These are phyloP conservation scores for Debaryomyces maramus DNA, from an alignment of 805 yeast genomes.

Conservation along the genomic window DNA sequence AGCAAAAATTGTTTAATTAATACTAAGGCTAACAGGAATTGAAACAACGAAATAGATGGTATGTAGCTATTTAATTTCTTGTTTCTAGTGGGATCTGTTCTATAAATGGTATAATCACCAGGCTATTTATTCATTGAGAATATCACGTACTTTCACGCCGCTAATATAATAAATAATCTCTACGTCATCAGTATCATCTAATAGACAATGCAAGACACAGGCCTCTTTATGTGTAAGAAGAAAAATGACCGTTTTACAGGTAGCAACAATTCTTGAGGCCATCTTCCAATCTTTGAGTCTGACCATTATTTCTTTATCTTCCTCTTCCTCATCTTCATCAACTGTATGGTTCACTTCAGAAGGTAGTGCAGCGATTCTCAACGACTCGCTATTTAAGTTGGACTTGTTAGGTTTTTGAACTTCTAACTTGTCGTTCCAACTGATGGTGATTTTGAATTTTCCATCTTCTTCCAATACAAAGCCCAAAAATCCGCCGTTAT, in stretches of 20 bases:
- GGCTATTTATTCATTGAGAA: slow-evolving; percentile 1
- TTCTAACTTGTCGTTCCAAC: slow-evolving; percentile 58
- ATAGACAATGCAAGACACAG: slow-evolving; percentile 63
- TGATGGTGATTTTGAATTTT: slow-evolving; percentile 49
- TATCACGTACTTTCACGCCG: slow-evolving; percentile 23
- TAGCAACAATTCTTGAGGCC: slow-evolving; percentile 59
- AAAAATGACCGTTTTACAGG: slow-evolving; percentile 60
- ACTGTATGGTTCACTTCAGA: slow-evolving; percentile 2
- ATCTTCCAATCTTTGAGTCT: slow-evolving; percentile 66
- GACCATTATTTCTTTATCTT: slow-evolving; percentile 49
- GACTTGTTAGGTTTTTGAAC: slow-evolving; percentile 34
- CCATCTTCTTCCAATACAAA: slow-evolving; percentile 57
- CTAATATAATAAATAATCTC: slow-evolving; percentile 63
- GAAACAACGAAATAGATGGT: no score
- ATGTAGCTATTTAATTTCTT: no score
- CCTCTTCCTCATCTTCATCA: slow-evolving; percentile 17
- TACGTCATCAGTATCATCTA: slow-evolving; percentile 64
- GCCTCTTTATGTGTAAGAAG: slow-evolving; percentile 58
- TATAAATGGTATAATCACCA: no score
- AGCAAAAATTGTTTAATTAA: no score
- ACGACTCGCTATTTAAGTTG: slow-evolving; percentile 22
- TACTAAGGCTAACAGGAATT: no score
- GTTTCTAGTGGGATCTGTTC: no score
- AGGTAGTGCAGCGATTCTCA: slow-evolving; percentile 15
- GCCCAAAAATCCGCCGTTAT: slow-evolving; percentile 48